A percentile compares a stretch with the other conserved stretches of the same genome.
These are phyloP conservation scores for Sugiyamaella sp. DNA, from an alignment of 1,139 yeast species.

Conservation along the genomic window DNA sequence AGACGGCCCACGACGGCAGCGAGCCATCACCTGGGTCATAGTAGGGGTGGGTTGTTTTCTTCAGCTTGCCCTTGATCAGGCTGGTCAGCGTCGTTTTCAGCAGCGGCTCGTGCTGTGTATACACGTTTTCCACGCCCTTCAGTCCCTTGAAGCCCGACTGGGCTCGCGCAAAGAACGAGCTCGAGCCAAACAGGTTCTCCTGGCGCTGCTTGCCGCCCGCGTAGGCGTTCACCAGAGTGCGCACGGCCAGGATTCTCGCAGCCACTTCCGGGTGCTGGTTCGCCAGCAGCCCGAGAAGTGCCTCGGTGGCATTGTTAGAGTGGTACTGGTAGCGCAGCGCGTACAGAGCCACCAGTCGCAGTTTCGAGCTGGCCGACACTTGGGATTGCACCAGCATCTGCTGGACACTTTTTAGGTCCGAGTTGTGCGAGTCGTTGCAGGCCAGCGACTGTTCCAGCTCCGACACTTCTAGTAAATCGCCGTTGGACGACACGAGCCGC, in stretches of 20 bases:
- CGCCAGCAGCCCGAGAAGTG: conserved; percentile 45
- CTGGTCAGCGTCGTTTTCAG: conserved; percentile 57
- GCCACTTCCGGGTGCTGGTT: conserved; percentile 39
- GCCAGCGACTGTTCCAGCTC: conserved; percentile 88
- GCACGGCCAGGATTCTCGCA: conserved; percentile 30
- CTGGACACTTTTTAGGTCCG: conserved; percentile 54
- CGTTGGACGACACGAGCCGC: conserved; percentile 56
- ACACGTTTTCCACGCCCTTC: conserved; percentile 57
- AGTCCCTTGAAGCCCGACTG: conserved; percentile 50
- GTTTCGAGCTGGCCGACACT: conserved; percentile 47
- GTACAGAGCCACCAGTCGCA: conserved; percentile 70
- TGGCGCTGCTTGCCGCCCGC: conserved; percentile 50
- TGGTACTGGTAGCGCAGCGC: conserved; percentile 64
- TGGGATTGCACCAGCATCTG: conserved; percentile 44
- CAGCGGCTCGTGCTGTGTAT: conserved; percentile 77
- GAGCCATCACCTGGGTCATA: conserved; percentile 44
- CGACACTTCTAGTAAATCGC: conserved; percentile 78
- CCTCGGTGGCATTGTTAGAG: conserved; percentile 46
- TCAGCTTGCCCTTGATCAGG: conserved; percentile 54
- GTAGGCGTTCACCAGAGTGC: conserved; percentile 36
- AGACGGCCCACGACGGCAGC: conserved; percentile 33
- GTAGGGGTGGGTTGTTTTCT: conserved; percentile 53
- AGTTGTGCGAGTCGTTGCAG: conserved; percentile 61
- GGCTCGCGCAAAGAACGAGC: conserved; percentile 47
- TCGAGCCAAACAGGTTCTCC: conserved; percentile 50